Evolutionary conservation across 345 rosid genomes (phyloP).

Genomic region (Sonneratia alba): DNA sequence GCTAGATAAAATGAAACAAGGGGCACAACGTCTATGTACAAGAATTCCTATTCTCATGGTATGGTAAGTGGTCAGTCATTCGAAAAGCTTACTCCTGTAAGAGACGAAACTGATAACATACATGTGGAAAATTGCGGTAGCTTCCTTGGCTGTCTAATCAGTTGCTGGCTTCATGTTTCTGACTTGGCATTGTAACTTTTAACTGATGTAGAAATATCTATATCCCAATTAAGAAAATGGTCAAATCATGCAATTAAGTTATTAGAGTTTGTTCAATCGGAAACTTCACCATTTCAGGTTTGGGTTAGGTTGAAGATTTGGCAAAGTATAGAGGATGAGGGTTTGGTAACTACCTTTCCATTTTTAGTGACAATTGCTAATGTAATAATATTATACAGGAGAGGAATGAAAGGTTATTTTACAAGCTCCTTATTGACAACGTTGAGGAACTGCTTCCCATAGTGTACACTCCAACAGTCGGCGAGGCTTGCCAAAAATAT

Average conservation of each 20-base stretch:
- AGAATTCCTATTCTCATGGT: neutral
- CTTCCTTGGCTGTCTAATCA: neutral
- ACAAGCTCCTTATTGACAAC: conserved; percentile 83
- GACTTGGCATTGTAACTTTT: neutral
- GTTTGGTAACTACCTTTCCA: neutral
- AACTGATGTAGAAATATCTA: neutral
- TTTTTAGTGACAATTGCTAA: neutral
- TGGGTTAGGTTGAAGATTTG: neutral
- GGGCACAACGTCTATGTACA: neutral
- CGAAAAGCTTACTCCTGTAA: neutral
- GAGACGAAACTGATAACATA: neutral
- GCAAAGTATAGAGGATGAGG: neutral
- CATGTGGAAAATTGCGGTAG: neutral
- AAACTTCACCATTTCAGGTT: neutral
- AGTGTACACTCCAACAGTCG: conserved; percentile 95
- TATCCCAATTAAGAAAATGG: neutral
- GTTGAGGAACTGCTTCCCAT: conserved; percentile 89
- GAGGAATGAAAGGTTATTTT: conserved; percentile 83
- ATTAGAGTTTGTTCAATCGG: neutral
- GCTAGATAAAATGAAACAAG: neutral
- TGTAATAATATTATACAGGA: conserved; percentile 36
- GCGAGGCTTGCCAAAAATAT: conserved; percentile 96
- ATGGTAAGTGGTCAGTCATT: neutral
- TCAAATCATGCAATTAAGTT: neutral
- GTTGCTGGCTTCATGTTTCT: neutral